These are phyloP conservation scores for Sphaerosporella brunnea DNA, from an alignment of 495 filamentous ascomycete genomes.

Conservation along the genomic window DNA sequence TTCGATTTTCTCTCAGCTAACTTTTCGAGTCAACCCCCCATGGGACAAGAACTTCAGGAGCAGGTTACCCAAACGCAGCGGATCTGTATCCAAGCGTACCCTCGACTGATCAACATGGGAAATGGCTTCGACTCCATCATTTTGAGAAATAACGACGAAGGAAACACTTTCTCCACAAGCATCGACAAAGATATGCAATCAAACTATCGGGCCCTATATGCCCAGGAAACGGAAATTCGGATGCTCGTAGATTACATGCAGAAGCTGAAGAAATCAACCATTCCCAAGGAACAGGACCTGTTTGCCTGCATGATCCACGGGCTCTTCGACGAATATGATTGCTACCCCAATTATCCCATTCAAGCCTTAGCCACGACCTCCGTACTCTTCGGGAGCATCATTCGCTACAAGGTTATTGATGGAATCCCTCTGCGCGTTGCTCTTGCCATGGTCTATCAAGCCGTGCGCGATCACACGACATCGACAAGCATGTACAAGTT, in stretches of 20 bases:
- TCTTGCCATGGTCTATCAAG: conserved; percentile 87
- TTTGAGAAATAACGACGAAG: conserved; percentile 60
- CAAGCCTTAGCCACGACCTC: conserved; percentile 89
- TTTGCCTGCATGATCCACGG: conserved; percentile 99
- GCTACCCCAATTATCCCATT: conserved; percentile 83
- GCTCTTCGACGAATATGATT: conserved; percentile 90
- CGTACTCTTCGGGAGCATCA: conserved; percentile 91
- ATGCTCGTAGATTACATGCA: conserved; percentile 66
- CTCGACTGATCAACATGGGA: conserved; percentile 90
- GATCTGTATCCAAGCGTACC: conserved; percentile 77
- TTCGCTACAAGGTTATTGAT: conserved; percentile 75
- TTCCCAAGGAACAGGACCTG: conserved; percentile 71
- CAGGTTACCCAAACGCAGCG: conserved; percentile 45
- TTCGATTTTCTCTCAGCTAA: conserved; percentile 6
- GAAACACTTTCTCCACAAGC: conserved; percentile 57
- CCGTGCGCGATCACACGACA: conserved; percentile 62
- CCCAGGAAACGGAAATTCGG: conserved; percentile 61
- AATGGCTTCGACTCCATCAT: conserved; percentile 81
- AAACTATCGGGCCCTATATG: conserved; percentile 91
- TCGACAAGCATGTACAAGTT: conserved; percentile 94
- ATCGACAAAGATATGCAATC: conserved; percentile 88
- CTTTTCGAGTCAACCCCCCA: conserved; percentile 18
- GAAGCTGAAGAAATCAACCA: conserved; percentile 65
- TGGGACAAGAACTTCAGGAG: conserved; percentile 23
- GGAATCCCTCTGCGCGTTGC: conserved; percentile 80